Conservation (phyloP, 2,329 filamentous ascomycete genomes). For the Neobulgaria alba region DNA sequence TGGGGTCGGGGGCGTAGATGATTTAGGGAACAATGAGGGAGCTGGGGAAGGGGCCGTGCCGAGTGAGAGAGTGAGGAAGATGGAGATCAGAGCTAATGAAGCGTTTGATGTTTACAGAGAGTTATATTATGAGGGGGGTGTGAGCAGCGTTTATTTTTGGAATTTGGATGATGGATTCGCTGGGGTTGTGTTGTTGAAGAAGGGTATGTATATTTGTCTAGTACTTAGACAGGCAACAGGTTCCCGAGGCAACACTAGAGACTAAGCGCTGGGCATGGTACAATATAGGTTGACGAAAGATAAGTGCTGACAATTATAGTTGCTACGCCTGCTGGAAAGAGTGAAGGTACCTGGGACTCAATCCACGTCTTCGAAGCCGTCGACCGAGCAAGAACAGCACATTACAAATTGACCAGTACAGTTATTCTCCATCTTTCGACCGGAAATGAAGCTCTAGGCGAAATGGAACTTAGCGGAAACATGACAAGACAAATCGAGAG, state of each 20-base stretch:
- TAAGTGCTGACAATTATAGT: constrained; percentile 39
- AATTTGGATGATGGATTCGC: constrained; percentile 97
- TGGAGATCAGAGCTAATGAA: constrained; percentile 91
- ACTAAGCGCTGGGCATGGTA: no score
- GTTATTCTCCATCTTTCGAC: constrained; percentile 85
- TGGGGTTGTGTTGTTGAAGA: constrained; percentile 91
- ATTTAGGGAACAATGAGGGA: constrained; percentile 43
- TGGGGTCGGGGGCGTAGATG: constrained; percentile 43
- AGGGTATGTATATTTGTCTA: constrained; percentile 47
- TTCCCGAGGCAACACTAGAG: no score
- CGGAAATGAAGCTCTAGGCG: constrained; percentile 58
- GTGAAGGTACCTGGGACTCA: constrained; percentile 86
- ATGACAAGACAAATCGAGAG: constrained; percentile 96
- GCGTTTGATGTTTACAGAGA: constrained; percentile 96
- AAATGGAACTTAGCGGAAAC: constrained; percentile 90
- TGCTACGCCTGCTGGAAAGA: constrained; percentile 55
- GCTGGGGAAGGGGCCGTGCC: constrained; percentile 76
- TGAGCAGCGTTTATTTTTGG: constrained; percentile 97
- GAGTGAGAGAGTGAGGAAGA: constrained; percentile 81
- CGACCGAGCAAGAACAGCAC: constrained; percentile 81
- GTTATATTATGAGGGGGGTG: constrained; percentile 93
- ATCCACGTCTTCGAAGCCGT: constrained; percentile 98
- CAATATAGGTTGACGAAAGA: no score
- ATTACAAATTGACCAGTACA: constrained; percentile 96
- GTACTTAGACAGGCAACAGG: not conserved